Percentiles rank a stretch among this genome's conserved stretches.
phyloP scores from a whole-genome alignment of 2,329 filamentous ascomycete genomes.

The Talaromyces albobiverticillius region DNA sequence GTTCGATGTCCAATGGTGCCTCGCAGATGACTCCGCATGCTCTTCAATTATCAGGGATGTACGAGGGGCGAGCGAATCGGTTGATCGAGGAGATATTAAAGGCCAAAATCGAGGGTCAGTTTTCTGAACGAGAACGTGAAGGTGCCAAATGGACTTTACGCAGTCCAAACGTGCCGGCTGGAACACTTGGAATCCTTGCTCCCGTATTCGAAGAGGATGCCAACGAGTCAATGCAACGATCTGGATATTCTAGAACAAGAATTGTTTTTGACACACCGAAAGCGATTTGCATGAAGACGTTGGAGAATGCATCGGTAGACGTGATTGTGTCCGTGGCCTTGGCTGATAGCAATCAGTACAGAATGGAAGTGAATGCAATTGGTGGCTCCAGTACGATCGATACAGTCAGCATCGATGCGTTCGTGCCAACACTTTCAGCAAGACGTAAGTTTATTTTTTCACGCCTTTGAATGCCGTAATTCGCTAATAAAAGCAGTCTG shows the following conservation, averaged over 20 bases:
- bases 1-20: conserved; percentile 21
- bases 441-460: conserved; percentile 55
- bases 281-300: conserved; percentile 25
- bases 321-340: conserved; percentile 65
- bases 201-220: conserved; percentile 42
- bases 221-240: conserved; percentile 53
- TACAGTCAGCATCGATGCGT: conserved; percentile 68
- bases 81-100: conserved; percentile 84
- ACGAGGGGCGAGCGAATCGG: conserved; percentile 73
- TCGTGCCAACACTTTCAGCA: conserved; percentile 71
- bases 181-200: conserved; percentile 53
- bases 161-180: conserved; percentile 59
- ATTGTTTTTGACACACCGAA: conserved; percentile 37
- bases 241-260: conserved; percentile 30
- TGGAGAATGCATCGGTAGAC: conserved; percentile 36
- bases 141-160: conserved; percentile 76
- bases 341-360: conserved; percentile 60
- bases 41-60: conserved; percentile 70
- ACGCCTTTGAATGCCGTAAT: conserved; percentile 11
- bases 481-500: conserved; percentile 53
- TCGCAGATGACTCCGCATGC: conserved; percentile 53
- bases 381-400: conserved; percentile 72
- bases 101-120: conserved; percentile 80
- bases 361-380: conserved; percentile 60
- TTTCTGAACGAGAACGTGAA: conserved; percentile 79